phyloP scores from a whole-genome alignment of 768 basidiomycete genomes.

The Tricholoma hemisulphureum region DNA sequence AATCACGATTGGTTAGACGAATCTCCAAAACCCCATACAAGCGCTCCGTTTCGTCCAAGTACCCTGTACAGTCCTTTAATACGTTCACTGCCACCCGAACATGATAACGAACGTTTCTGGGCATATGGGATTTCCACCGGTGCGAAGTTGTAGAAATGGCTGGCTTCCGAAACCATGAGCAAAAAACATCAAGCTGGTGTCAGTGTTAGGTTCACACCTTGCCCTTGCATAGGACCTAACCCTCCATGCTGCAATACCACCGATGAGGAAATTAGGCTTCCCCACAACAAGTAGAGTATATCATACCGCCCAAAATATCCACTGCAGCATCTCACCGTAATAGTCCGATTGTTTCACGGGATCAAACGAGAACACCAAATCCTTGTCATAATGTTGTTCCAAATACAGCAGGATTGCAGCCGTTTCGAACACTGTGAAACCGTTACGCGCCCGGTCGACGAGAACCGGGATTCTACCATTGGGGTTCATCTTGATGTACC shows the following conservation, averaged over 20 bases:
- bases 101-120: conserved; percentile 10
- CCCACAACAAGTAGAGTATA: not conserved
- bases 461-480: conserved; percentile 44
- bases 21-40: conserved; percentile 49
- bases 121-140: conserved; percentile 18
- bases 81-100: too few species aligned
- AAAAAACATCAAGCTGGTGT: not conserved
- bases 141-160: conserved; percentile 13
- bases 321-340: conserved; percentile 42
- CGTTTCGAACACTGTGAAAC: conserved; percentile 40
- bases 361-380: conserved; percentile 41
- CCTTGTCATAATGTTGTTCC: conserved; percentile 42
- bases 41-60: conserved; percentile 47
- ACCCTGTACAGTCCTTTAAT: conserved; percentile 34
- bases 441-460: conserved; percentile 23
- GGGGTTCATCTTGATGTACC: conserved; percentile 38
- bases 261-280: not conserved
- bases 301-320: conserved; percentile 44
- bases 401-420: conserved; percentile 48
- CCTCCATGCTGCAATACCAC: conserved; percentile 15
- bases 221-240: conserved; percentile 20
- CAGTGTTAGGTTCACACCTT: conserved; percentile 7
- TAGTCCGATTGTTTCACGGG: conserved; percentile 26
- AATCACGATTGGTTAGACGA: conserved; percentile 43
- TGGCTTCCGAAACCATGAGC: conserved; percentile 3